These are phyloP conservation scores for Alternaria sp. DNA, from an alignment of 2,329 filamentous ascomycete species.

Conservation along the genomic window DNA sequence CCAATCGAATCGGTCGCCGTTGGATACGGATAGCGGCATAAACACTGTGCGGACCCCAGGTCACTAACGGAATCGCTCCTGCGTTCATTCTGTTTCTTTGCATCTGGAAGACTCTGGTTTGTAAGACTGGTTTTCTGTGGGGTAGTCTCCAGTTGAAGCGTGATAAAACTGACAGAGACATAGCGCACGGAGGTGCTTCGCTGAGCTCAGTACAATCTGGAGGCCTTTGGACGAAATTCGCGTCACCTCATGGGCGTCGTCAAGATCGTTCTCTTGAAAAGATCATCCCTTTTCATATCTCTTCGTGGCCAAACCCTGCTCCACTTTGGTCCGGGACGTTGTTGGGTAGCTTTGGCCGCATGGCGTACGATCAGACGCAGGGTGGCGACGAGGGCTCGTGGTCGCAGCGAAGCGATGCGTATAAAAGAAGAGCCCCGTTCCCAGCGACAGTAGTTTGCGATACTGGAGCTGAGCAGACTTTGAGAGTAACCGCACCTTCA, in stretches of 20 bases:
- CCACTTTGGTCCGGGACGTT: neutral
- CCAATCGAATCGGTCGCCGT: neutral
- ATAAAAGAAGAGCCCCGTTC: neutral
- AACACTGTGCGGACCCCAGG: neutral
- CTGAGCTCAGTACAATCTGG: neutral
- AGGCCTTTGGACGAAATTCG: neutral
- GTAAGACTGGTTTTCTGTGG: neutral
- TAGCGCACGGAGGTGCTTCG: neutral
- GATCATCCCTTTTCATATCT: neutral
- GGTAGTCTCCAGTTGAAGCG: neutral
- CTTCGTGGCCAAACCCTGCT: neutral
- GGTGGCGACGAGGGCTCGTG: neutral
- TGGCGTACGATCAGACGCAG: conserved; percentile 4
- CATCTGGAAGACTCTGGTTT: neutral
- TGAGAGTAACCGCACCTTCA: neutral
- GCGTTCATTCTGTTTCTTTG: neutral
- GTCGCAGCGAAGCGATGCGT: neutral
- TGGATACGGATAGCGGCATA: neutral
- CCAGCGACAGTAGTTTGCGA: neutral
- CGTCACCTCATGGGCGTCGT: neutral
- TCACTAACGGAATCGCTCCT: neutral
- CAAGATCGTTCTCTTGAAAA: neutral
- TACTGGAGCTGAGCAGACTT: neutral
- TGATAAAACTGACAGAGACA: neutral
- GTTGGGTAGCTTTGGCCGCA: neutral